Evolutionary conservation across 257 asterid species (phyloP), one percentile per base, ranked within the genome.

Genomic region (Solanum pennellii): DNA sequence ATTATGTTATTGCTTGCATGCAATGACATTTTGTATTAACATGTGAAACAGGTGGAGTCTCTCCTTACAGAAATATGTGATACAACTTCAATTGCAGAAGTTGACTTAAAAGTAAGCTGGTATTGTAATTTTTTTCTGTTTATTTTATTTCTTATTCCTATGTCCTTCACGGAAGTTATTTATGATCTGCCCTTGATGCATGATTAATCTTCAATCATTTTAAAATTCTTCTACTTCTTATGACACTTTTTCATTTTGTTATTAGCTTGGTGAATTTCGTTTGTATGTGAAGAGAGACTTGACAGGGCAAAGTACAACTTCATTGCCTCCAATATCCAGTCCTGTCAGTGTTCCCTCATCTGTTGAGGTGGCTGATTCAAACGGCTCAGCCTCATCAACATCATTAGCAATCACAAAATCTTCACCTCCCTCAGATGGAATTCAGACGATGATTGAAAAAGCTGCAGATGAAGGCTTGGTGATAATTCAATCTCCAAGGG

Each of bases 71-170:
- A 87, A 39, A 89, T 96, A 86, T 95, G 99, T 62, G 95, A 94
- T 90, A 92, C 99, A 83, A 90, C 96, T 69, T 94, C 99, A 87
- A 94, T 96, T 44, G 98, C 98, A 0, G 97, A 95, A 92, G 89
- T 96, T 87, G 97, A 96, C 86, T 92, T 96, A 69, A 96, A 95
- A 90, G 98, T 96, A 86, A 91, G 94, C 56, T 56, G 35, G 83
- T 47, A 49, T 66, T 3, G 69, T 31, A 76, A 83, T 73, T 77
- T 76, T 27, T 60, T 33, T 80, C 62, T 86, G 16, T 44, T 71
- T 44, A 86, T 71, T 44, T 75, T 86, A 31, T 82, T 86, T 72
- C 62, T 25, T 33, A 72, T 71, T 86, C 42, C 21, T 33, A 47
- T n/a, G 75, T 23, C 52, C 41, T 85, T 84, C 86, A 10, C 6